Evolutionary conservation across 2,329 filamentous ascomycete species (phyloP), one percentile per base, ranked within the genome.

Genomic region (Aspergillus terreus): DNA sequence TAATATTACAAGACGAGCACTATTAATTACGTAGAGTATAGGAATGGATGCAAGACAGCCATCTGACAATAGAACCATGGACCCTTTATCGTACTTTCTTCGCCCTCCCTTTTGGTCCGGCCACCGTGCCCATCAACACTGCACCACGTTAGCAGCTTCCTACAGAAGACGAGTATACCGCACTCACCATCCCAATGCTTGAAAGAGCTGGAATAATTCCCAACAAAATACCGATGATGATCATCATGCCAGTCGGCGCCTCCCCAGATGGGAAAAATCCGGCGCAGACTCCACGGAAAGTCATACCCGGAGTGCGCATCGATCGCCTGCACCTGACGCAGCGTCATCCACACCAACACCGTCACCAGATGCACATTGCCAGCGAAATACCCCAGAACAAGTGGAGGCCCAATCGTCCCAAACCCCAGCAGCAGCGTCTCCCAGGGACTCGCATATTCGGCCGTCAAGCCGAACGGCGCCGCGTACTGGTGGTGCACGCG

Each of bases 401-500:
- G 85, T 40, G 92, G 92, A 19, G 82, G 78, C 52, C 87, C 83
- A 56, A 97, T 87, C 1, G 87, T 87, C 57, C 92, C 92, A 47
- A 95, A 77, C 42, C 92, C 92, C 47, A 97, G 86, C 49, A 94
- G 81, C 85, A 96, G 92, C 61, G 91, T 90, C 76, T 97, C 92
- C 62, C 96, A 92, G 1, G 92, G 92, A 44, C 91, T 96, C 11
- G 92, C 92, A 72, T 97, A 97, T 75, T 97, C 92, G 52, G 92
- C 92, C 19, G 92, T 91, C 35, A 97, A 80, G 61, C 92, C 92
- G 69, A 97, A 97, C 19, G 92, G 92, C 10, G 92, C 92, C 44
- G 90, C 95, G 79, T 96, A 96, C 67, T 92, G 92, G 79, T 97
- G 92, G 78, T 97, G 92, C 65, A 96, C 90, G 80, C 96, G 96